Evolutionary conservation across 192 early-diverging fungal genomes (phyloP).

Genomic region (Gigaspora rosea): DNA sequence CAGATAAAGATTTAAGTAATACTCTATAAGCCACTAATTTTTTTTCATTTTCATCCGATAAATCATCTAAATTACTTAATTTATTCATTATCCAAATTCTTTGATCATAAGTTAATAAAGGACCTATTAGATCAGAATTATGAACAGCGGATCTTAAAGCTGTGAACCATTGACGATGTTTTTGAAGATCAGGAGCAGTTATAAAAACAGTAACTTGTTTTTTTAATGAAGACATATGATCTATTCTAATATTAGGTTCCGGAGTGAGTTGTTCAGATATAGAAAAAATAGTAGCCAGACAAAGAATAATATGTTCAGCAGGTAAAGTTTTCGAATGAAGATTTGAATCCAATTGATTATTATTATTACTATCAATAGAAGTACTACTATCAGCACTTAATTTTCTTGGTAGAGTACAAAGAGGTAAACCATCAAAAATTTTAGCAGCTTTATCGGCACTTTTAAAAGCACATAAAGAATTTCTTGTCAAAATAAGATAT

Average conservation of each 20-base stretch:
- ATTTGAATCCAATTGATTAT: too few relatives aligned
- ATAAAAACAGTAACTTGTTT: slow-evolving; percentile 3
- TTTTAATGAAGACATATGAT: slow-evolving; percentile 5
- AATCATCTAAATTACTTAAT: not conserved
- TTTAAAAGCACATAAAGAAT: not conserved
- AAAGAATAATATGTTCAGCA: slow-evolving; percentile 11
- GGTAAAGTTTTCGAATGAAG: not conserved
- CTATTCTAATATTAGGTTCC: not conserved
- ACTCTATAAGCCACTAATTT: slow-evolving; percentile 6
- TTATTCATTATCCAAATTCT: not conserved
- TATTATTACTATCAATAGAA: not conserved
- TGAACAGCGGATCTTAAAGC: not conserved
- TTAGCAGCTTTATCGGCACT: not conserved
- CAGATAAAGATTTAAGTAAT: not conserved
- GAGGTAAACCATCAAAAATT: not conserved
- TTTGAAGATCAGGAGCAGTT: not conserved
- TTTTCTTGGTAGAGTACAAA: too few relatives aligned
- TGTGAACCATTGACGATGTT: slow-evolving; percentile 4
- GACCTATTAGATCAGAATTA: not conserved
- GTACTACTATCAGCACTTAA: not conserved
- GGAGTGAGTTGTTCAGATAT: not conserved
- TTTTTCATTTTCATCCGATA: slow-evolving; percentile 7
- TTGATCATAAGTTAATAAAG: slow-evolving; percentile 13
- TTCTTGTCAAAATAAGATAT: not conserved
- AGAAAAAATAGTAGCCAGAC: not conserved